Conservation (phyloP, 2,329 filamentous ascomycete species). For the Aspergillus sp. region DNA sequence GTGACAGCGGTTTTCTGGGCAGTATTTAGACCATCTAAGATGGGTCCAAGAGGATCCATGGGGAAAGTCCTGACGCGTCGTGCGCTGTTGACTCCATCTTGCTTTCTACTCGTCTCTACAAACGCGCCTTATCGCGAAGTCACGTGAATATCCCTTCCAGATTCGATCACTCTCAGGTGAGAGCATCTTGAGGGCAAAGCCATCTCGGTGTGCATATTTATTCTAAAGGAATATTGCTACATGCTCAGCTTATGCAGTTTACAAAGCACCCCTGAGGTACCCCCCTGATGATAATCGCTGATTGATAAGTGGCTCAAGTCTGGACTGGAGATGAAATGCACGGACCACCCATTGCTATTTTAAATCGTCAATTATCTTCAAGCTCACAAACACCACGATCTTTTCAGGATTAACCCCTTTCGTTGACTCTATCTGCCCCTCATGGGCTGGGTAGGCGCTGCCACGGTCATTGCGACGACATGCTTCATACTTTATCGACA, state of each 20-base stretch:
- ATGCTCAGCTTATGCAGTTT: too few relatives aligned
- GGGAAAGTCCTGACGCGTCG: slow-evolving; percentile 8
- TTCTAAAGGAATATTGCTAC: too few relatives aligned
- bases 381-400: not conserved
- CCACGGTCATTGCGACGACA: slow-evolving; percentile 39
- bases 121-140: slow-evolving; percentile 13
- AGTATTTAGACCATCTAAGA: slow-evolving; percentile 63
- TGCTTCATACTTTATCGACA: slow-evolving; percentile 43
- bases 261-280: too few relatives aligned
- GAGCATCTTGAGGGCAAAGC: too few relatives aligned
- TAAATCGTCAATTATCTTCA: slow-evolving; percentile 1
- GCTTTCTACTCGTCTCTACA: not conserved
- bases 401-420: not conserved
- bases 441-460: slow-evolving; percentile 46
- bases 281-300: not conserved
- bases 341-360: slow-evolving; percentile 4
- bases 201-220: too few relatives aligned
- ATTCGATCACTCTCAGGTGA: not conserved
- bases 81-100: not conserved
- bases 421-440: slow-evolving; percentile 14
- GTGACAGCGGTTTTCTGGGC: slow-evolving; percentile 66
- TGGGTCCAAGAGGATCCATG: slow-evolving; percentile 47
- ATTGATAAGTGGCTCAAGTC: slow-evolving; percentile 1
- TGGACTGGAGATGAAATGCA: not conserved
- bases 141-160: slow-evolving; percentile 3